phyloP scores from a whole-genome alignment of 768 basidiomycete genomes.

The Lepiota brunneoincarnata region DNA sequence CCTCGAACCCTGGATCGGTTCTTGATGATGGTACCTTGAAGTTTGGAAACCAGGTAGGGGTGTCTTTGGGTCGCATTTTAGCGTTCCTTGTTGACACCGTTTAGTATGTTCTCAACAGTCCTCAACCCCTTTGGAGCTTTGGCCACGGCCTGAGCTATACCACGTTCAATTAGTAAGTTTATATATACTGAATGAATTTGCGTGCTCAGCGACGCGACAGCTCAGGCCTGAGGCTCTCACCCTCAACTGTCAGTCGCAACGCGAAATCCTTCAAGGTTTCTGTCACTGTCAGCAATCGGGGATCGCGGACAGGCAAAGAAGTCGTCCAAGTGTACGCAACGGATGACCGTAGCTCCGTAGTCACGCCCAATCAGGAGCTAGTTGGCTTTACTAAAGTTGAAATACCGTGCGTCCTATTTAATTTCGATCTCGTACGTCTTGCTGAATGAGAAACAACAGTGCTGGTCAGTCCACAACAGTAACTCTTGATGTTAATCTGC shows the following conservation, averaged over 20 bases:
- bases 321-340: slow-evolving; percentile 71
- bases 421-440: background rate
- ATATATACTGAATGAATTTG: background rate
- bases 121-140: slow-evolving; percentile 62
- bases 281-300: slow-evolving; percentile 62
- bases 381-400: slow-evolving; percentile 62
- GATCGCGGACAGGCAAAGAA: slow-evolving; percentile 55
- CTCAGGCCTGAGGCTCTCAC: slow-evolving; percentile 45
- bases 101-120: slow-evolving; percentile 58
- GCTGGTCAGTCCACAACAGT: slow-evolving; percentile 49
- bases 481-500: slow-evolving; percentile 41
- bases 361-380: slow-evolving; percentile 60
- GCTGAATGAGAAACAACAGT: slow-evolving; percentile 23
- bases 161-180: slow-evolving; percentile 56
- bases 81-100: background rate
- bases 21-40: slow-evolving; percentile 46
- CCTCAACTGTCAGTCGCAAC: slow-evolving; percentile 39
- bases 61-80: background rate
- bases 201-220: slow-evolving; percentile 23
- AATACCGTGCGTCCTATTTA: slow-evolving; percentile 44
- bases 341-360: slow-evolving; percentile 57
- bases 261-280: slow-evolving; percentile 51
- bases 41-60: slow-evolving; percentile 55
- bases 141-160: slow-evolving; percentile 67
- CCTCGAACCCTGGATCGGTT: slow-evolving; percentile 47